Percentiles rank a stretch among this genome's conserved stretches.
Conservation (phyloP, 2,329 filamentous ascomycete genomes). For the Stylonectria norvegica region DNA sequence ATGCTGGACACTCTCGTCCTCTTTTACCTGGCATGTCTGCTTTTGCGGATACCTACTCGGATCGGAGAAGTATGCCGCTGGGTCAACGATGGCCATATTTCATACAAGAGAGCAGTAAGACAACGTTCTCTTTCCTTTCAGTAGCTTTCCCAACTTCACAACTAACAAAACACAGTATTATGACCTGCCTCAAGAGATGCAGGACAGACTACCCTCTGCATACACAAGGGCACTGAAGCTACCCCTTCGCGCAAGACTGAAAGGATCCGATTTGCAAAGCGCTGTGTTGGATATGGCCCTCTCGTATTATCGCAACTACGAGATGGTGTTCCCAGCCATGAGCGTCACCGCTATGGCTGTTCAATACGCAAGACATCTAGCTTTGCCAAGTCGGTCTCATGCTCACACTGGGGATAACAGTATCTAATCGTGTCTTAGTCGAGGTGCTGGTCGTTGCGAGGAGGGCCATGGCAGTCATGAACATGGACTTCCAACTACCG, state of each 20-base stretch:
- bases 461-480: conserved; percentile 47
- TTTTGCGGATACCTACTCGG: conserved; percentile 73
- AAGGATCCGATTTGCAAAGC: conserved; percentile 60
- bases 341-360: conserved; percentile 68
- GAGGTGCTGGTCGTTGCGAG: conserved; percentile 42
- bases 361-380: conserved; percentile 66
- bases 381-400: conserved; percentile 62
- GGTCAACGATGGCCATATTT: conserved; percentile 63
- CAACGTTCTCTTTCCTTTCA: conserved; percentile 1
- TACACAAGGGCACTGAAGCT: conserved; percentile 60
- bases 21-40: conserved; percentile 73
- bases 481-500: conserved; percentile 54
- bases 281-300: conserved; percentile 59
- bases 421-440: conserved; percentile 43
- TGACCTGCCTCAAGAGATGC: conserved; percentile 61
- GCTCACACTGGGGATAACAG: conserved; percentile 23
- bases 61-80: conserved; percentile 70
- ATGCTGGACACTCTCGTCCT: conserved; percentile 72
- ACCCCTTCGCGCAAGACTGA: conserved; percentile 37
- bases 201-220: conserved; percentile 57
- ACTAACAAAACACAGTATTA: conserved; percentile 41
- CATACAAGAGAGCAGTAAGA: conserved; percentile 66
- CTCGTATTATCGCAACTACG: conserved; percentile 65
- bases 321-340: conserved; percentile 67
- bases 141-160: no score